Conservation (phyloP, 2,329 filamentous ascomycete species). For the Hymenoscyphus scutula region DNA sequence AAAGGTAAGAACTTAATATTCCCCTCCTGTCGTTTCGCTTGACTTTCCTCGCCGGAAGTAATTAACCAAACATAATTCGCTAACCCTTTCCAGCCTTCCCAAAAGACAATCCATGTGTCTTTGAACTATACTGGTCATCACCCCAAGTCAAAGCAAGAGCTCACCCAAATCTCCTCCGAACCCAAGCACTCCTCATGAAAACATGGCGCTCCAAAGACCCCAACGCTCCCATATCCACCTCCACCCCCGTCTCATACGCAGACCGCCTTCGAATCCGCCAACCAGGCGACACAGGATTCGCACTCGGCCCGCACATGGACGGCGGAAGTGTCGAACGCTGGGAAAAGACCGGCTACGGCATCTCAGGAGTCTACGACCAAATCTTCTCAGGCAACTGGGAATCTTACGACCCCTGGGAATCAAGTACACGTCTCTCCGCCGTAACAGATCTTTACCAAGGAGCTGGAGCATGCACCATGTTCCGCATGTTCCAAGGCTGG, state of each 20-base stretch:
- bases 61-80: too few species aligned
- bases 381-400: conserved; percentile 79
- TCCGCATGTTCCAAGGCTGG: conserved; percentile 91
- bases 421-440: conserved; percentile 63
- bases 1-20: conserved; percentile 34
- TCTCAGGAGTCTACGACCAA: conserved; percentile 65
- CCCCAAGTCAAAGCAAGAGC: conserved; percentile 66
- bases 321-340: conserved; percentile 74
- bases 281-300: conserved; percentile 68
- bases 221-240: conserved; percentile 45
- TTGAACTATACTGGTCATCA: conserved; percentile 72
- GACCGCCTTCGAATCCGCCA: conserved; percentile 64
- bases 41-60: too few species aligned
- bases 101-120: conserved; percentile 64
- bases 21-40: neutral
- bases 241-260: conserved; percentile 63
- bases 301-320: conserved; percentile 71
- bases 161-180: conserved; percentile 60
- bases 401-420: conserved; percentile 78
- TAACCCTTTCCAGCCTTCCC: conserved; percentile 55
- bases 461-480: conserved; percentile 77
- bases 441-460: conserved; percentile 77
- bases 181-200: conserved; percentile 61
- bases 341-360: conserved; percentile 67
- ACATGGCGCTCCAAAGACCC: conserved; percentile 52